phyloP scores from a whole-genome alignment of 73 alveolate species.

The Paramecium sexaurelia region DNA sequence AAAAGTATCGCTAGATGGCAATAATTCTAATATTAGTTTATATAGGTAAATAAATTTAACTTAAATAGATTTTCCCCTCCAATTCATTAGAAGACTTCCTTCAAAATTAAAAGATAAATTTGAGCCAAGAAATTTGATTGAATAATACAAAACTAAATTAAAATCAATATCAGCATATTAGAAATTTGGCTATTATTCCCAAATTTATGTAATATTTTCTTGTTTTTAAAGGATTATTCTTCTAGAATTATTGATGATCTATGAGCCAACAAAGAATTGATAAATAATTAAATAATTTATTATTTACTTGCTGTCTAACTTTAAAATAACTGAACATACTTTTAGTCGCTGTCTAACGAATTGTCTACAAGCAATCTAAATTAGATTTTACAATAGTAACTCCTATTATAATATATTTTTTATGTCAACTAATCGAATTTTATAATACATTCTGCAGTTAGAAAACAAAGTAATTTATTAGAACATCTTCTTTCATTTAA shows the following conservation, averaged over 20 bases:
- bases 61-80: too few species aligned
- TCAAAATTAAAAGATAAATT: too few species aligned
- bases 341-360: not conserved
- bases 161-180: slow-evolving; percentile 25
- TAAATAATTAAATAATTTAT: not conserved
- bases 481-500: too few species aligned
- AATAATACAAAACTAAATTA: not conserved
- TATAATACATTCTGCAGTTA: too few species aligned
- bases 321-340: not conserved
- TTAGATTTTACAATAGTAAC: not conserved
- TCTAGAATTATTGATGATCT: not conserved
- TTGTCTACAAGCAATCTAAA: not conserved
- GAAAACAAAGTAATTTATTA: too few species aligned
- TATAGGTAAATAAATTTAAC: too few species aligned
- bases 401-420: too few species aligned
- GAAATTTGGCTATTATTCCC: not conserved
- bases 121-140: too few species aligned
- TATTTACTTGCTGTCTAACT: not conserved
- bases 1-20: too few species aligned
- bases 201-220: too few species aligned
- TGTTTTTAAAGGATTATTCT: not conserved
- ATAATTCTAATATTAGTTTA: too few species aligned
- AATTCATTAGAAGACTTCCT: too few species aligned
- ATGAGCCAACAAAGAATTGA: not conserved
- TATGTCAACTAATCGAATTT: not conserved